Conservation (phyloP, 306 rosid species). For the Inga leiocalycina region DNA sequence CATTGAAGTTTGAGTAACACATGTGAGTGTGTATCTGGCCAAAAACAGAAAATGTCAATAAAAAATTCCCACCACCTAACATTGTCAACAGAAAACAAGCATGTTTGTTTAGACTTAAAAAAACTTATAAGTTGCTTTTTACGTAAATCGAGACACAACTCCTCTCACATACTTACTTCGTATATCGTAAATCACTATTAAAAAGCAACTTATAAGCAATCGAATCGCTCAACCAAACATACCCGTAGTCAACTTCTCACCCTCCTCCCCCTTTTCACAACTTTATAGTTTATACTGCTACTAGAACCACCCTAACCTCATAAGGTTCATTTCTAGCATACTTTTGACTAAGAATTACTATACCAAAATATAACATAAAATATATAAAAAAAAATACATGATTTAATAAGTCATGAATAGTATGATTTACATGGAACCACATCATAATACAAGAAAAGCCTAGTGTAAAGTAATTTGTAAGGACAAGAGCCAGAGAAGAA, state of each 20-base stretch:
- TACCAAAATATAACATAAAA: not conserved
- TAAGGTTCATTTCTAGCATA: not conserved
- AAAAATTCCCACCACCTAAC: not conserved
- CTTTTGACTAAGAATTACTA: not conserved
- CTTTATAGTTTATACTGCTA: not conserved
- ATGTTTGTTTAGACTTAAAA: no score
- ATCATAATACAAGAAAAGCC: not conserved
- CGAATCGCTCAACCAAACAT: no score
- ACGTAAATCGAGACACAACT: no score
- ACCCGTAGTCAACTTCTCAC: not conserved
- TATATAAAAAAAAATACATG: not conserved
- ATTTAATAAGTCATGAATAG: not conserved
- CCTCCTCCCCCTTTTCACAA: not conserved
- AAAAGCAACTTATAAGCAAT: no score
- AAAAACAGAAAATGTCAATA: not conserved
- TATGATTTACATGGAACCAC: not conserved
- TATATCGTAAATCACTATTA: no score
- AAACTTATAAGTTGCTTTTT: no score
- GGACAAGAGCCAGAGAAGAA: constrained; percentile 18
- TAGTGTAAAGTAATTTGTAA: not conserved
- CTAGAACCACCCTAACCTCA: not conserved
- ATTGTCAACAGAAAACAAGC: not conserved
- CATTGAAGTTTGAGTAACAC: constrained; percentile 91
- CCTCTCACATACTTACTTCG: no score
- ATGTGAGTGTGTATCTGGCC: constrained; percentile 88